Conservation (phyloP, 1,139 yeast species). For the Yamadazyma epiphylla region DNA sequence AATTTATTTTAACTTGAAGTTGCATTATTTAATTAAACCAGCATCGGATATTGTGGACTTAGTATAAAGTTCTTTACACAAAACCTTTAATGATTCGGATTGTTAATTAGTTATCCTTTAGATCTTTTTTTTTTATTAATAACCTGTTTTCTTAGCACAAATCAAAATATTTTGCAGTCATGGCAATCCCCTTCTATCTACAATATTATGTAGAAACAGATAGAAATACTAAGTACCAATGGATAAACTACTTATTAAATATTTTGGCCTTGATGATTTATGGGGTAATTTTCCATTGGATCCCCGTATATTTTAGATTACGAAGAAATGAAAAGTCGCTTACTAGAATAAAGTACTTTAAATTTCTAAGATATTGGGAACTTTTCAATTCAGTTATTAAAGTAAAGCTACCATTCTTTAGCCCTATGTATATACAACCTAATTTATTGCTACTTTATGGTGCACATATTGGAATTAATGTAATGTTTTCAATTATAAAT, state of each 20-base stretch:
- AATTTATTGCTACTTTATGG: slow-evolving; percentile 27
- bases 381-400: slow-evolving; percentile 22
- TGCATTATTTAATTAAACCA: no score
- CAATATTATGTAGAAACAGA: slow-evolving; percentile 32
- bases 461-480: slow-evolving; percentile 27
- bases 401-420: slow-evolving; percentile 17
- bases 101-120: no score
- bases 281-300: slow-evolving; percentile 42
- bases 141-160: no score
- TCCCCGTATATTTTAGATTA: slow-evolving; percentile 23
- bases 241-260: slow-evolving; percentile 30
- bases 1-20: no score
- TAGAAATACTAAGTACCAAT: slow-evolving; percentile 32
- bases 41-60: no score
- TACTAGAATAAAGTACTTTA: slow-evolving; percentile 18
- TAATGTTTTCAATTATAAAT: slow-evolving; percentile 20
- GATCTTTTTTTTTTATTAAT: no score
- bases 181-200: slow-evolving; percentile 17
- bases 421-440: slow-evolving; percentile 35
- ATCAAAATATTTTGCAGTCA: slow-evolving; percentile 1
- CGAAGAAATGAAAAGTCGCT: slow-evolving; percentile 12
- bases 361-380: slow-evolving; percentile 24
- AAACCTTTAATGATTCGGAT: no score
- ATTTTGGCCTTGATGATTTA: slow-evolving; percentile 26
- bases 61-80: no score